Percentiles rank a stretch among this genome's conserved stretches.
phyloP scores from a whole-genome alignment of 2,329 filamentous ascomycete genomes.

The Phaeoacremonium minimum region DNA sequence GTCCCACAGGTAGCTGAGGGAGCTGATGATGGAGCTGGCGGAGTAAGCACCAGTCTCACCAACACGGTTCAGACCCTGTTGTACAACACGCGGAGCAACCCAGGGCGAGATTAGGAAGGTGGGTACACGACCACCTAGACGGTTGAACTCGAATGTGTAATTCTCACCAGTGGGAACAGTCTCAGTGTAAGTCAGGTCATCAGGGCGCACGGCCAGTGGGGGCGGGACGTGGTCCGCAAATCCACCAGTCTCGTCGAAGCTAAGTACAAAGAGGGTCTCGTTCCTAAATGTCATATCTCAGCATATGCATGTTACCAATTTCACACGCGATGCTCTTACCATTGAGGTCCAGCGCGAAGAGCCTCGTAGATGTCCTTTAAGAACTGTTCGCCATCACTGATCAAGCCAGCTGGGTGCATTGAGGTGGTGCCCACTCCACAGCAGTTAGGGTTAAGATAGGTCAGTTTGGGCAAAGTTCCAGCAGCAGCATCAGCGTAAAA shows the following conservation, averaged over 20 bases:
- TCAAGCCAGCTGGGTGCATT: slow-evolving; percentile 37
- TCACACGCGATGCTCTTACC: no score
- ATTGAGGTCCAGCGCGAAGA: slow-evolving; percentile 34
- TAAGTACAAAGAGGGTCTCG: slow-evolving; percentile 38
- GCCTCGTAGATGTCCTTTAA: slow-evolving; percentile 40
- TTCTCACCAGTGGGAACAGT: slow-evolving; percentile 24
- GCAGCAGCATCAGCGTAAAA: slow-evolving; percentile 38
- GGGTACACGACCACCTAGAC: slow-evolving; percentile 33
- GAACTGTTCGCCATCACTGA: slow-evolving; percentile 36
- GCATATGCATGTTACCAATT: no score
- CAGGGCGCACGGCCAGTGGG: slow-evolving; percentile 29
- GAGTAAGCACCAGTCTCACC: slow-evolving; percentile 31
- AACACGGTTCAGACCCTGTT: slow-evolving; percentile 27
- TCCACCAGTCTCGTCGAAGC: slow-evolving; percentile 41
- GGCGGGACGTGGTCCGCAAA: slow-evolving; percentile 42
- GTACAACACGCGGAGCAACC: slow-evolving; percentile 32
- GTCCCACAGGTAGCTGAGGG: slow-evolving; percentile 35
- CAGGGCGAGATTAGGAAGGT: slow-evolving; percentile 36
- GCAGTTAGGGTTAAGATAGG: slow-evolving; percentile 45
- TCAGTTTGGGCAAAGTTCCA: slow-evolving; percentile 36
- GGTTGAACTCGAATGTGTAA: slow-evolving; percentile 31
- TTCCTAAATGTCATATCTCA: no score
- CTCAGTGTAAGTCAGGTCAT: slow-evolving; percentile 28
- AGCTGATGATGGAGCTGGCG: slow-evolving; percentile 36
- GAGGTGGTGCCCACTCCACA: slow-evolving; percentile 38